phyloP scores from a whole-genome alignment of 2,329 filamentous ascomycete genomes.

The Pezizomycotina sp. region DNA sequence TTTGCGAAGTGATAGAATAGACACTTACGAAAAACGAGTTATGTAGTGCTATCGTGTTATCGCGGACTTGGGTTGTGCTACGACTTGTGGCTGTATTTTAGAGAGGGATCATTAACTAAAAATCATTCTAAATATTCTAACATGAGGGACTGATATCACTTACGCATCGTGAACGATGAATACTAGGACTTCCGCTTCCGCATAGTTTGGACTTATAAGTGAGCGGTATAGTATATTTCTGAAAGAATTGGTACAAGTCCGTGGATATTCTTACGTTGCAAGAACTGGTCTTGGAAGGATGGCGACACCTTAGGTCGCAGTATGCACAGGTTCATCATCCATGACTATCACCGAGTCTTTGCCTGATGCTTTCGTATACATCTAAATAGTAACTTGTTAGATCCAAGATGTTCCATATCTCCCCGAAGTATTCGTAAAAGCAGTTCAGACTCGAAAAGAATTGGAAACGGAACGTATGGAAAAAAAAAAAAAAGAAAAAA shows the following conservation, averaged over 20 bases:
- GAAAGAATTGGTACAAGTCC: not conserved
- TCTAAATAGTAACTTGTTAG: constrained; percentile 33
- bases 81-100: not conserved
- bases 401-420: not conserved
- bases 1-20: too few species aligned
- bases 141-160: constrained; percentile 28
- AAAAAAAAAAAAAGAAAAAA: too few species aligned
- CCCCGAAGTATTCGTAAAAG: too few species aligned
- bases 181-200: constrained; percentile 50
- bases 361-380: constrained; percentile 64
- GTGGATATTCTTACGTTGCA: constrained; percentile 41
- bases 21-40: constrained; percentile 70
- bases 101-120: too few species aligned
- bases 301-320: constrained; percentile 55
- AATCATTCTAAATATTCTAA: not conserved
- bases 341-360: constrained; percentile 50
- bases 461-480: too few species aligned
- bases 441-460: too few species aligned
- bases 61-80: constrained; percentile 32
- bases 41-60: constrained; percentile 53
- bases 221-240: constrained; percentile 5
- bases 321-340: constrained; percentile 67
- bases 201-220: constrained; percentile 43
- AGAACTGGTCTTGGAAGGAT: constrained; percentile 73
- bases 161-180: constrained; percentile 84